Conservation (phyloP, 2,329 filamentous ascomycete species). For the Passalora sequoiae region DNA sequence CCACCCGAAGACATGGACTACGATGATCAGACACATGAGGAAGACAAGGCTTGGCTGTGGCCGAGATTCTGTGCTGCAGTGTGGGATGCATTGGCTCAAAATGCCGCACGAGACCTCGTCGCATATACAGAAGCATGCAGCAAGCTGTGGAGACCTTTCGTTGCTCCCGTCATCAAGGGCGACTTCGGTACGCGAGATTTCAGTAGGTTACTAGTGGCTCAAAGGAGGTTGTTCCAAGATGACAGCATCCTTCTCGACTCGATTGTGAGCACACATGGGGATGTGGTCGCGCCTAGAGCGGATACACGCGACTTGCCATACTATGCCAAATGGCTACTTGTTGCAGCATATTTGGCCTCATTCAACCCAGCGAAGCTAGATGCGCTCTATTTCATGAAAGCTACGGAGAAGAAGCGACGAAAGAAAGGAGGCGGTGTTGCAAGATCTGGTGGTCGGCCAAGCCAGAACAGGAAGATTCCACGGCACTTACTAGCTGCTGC, state of each 20-base stretch:
- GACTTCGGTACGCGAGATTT: constrained; percentile 75
- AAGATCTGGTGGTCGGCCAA: constrained; percentile 25
- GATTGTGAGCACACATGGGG: constrained; percentile 41
- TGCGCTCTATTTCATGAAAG: constrained; percentile 68
- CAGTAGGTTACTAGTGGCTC: constrained; percentile 70
- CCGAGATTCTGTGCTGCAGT: constrained; percentile 74
- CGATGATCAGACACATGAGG: constrained; percentile 42
- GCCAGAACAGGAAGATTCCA: constrained; percentile 63
- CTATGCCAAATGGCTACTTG: constrained; percentile 66
- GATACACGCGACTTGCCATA: constrained; percentile 55
- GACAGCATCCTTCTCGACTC: constrained; percentile 64
- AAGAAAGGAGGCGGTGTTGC: constrained; percentile 47
- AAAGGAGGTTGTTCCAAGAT: constrained; percentile 65
- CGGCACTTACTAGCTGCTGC: constrained; percentile 71
- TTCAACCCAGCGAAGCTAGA: constrained; percentile 74
- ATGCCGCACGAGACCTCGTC: constrained; percentile 73
- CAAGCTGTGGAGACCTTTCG: constrained; percentile 80
- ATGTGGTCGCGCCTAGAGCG: constrained; percentile 14
- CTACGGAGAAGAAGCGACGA: constrained; percentile 49
- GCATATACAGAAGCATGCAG: constrained; percentile 65
- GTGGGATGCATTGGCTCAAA: constrained; percentile 78
- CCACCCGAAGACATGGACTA: constrained; percentile 41
- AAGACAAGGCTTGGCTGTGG: constrained; percentile 68
- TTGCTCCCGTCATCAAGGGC: constrained; percentile 68
- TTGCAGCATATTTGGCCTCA: constrained; percentile 74